Conservation (phyloP, 1,139 yeast species). For the Debaryomycetaceae sp. region DNA sequence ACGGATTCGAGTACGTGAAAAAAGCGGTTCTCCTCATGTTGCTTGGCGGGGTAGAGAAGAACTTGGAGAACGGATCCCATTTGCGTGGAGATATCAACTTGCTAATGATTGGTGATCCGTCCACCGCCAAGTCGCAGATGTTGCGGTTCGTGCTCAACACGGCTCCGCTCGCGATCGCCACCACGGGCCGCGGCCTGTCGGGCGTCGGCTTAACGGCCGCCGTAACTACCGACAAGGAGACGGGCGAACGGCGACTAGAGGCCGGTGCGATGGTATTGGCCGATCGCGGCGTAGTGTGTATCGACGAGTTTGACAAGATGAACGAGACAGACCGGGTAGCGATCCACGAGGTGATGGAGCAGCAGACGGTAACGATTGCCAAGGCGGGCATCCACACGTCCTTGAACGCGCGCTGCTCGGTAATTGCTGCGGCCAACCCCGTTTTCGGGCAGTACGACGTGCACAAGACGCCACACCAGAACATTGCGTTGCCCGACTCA, state of each 20-base stretch:
- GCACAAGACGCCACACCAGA: constrained; percentile 92
- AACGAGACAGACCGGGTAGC: constrained; percentile 95
- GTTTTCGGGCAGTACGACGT: constrained; percentile 95
- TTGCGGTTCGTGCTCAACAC: constrained; percentile 89
- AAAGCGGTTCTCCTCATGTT: constrained; percentile 86
- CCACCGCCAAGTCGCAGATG: constrained; percentile 96
- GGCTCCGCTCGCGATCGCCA: constrained; percentile 91
- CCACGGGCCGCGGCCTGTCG: constrained; percentile 98
- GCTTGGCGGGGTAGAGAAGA: constrained; percentile 90
- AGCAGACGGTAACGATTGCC: constrained; percentile 96
- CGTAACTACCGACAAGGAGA: constrained; percentile 90
- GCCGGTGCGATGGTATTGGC: constrained; percentile 99
- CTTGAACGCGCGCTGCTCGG: constrained; percentile 93
- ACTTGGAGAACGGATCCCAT: constrained; percentile 90
- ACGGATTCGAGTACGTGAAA: constrained; percentile 86
- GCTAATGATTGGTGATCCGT: constrained; percentile 97
- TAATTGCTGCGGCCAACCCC: constrained; percentile 97
- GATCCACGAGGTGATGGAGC: constrained; percentile 99
- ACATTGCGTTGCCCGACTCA: constrained; percentile 95
- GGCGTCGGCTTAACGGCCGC: constrained; percentile 99
- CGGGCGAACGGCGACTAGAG: constrained; percentile 92
- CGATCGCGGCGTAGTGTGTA: constrained; percentile 94
- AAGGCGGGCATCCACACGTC: constrained; percentile 98
- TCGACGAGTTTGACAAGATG: constrained; percentile 98
- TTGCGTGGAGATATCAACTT: constrained; percentile 96